Evolutionary conservation across 208 protist species (phyloP).

Genomic region (Strigomonas oncopelti): DNA sequence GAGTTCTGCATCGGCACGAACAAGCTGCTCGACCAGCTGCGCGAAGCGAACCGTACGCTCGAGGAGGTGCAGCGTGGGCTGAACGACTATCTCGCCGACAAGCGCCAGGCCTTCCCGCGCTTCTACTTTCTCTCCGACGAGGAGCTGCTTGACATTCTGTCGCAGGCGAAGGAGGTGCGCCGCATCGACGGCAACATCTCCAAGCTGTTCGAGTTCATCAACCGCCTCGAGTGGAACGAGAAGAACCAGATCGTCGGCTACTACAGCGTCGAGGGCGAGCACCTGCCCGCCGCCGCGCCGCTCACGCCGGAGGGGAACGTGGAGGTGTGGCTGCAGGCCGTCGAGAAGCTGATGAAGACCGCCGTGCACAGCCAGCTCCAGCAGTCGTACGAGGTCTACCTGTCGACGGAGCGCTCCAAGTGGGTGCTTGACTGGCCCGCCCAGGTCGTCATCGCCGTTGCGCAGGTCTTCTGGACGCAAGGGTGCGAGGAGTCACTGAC

Average conservation of each 20-base stretch:
- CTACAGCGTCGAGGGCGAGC: conserved; percentile 92
- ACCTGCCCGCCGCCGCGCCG: conserved; percentile 75
- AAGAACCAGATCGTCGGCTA: conserved; percentile 86
- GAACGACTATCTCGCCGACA: conserved; percentile 96
- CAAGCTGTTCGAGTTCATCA: conserved; percentile 96
- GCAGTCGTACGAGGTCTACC: conserved; percentile 61
- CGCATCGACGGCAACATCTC: conserved; percentile 94
- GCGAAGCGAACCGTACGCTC: conserved; percentile 91
- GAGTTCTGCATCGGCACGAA: conserved; percentile 91
- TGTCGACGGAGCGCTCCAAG: conserved; percentile 52
- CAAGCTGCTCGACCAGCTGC: conserved; percentile 93
- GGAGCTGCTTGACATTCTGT: conserved; percentile 94
- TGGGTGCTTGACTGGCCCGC: conserved; percentile 92
- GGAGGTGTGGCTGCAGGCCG: conserved; percentile 94
- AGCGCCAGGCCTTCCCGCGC: conserved; percentile 91
- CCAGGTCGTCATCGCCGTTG: conserved; percentile 89
- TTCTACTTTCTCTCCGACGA: conserved; percentile 94
- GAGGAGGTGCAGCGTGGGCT: conserved; percentile 96
- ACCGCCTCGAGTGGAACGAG: conserved; percentile 74
- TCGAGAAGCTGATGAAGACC: conserved; percentile 93
- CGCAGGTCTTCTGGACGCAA: conserved; percentile 94
- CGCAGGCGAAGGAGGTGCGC: conserved; percentile 93
- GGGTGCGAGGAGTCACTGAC: conserved; percentile 89
- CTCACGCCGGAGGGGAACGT: conserved; percentile 93
- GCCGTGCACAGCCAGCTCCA: conserved; percentile 79